Evolutionary conservation across 257 asterid genomes (phyloP).

Genomic region (Cinchona pubescens): DNA sequence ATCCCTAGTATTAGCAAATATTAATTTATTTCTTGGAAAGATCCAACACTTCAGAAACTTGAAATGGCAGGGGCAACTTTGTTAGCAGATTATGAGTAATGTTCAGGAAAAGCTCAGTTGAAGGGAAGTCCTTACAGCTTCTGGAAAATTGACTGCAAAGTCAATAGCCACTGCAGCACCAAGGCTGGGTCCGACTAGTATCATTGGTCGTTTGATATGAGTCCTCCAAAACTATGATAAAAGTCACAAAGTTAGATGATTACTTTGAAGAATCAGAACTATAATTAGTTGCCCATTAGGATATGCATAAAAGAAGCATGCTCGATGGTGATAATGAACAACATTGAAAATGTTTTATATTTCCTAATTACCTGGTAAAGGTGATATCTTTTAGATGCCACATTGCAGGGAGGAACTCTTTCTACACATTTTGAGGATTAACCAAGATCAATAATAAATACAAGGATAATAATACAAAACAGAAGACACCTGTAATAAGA

Average conservation of each 20-base stretch:
- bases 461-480: background rate
- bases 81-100: background rate
- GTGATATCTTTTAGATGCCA: slow-evolving; percentile 64
- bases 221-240: slow-evolving; percentile 63
- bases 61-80: background rate
- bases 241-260: background rate
- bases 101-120: slow-evolving; percentile 4
- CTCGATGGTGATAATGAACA: background rate
- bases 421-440: slow-evolving; percentile 32
- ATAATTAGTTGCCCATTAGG: background rate
- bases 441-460: background rate
- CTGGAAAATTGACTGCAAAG: slow-evolving; percentile 72
- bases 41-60: background rate
- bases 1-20: background rate
- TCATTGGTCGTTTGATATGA: slow-evolving; percentile 71
- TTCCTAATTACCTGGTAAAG: slow-evolving; percentile 43
- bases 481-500: background rate
- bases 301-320: background rate
- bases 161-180: slow-evolving; percentile 86
- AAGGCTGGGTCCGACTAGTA: slow-evolving; percentile 82
- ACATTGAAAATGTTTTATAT: background rate
- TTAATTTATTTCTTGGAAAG: background rate
- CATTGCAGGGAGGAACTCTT: slow-evolving; percentile 60
- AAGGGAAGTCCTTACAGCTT: slow-evolving; percentile 54
- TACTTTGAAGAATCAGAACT: background rate